These are phyloP conservation scores for Agaricus bisporus DNA, from an alignment of 768 basidiomycete species.

Conservation along the genomic window DNA sequence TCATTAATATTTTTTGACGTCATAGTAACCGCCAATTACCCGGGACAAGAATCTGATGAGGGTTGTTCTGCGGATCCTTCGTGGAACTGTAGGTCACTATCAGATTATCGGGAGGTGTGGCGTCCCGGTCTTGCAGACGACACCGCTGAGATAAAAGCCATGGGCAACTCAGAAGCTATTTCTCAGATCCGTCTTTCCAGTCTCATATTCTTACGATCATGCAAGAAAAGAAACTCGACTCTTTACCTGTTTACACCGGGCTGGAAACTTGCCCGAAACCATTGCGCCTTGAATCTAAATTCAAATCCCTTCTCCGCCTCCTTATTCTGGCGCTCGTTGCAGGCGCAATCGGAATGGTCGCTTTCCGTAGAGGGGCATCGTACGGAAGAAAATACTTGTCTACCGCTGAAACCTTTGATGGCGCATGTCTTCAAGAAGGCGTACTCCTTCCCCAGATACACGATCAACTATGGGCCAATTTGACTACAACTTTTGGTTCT, in stretches of 20 bases:
- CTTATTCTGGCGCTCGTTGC: neutral
- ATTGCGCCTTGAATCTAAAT: neutral
- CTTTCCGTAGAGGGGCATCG: neutral
- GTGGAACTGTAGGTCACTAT: too few species aligned
- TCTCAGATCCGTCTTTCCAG: neutral
- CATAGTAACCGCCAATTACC: too few species aligned
- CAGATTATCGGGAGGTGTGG: too few species aligned
- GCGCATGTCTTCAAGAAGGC: constrained; percentile 29
- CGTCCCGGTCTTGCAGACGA: too few species aligned
- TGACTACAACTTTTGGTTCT: constrained; percentile 26
- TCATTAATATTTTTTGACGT: too few species aligned
- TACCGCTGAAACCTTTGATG: neutral
- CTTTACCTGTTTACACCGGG: neutral
- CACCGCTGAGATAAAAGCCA: too few species aligned
- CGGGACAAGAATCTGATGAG: too few species aligned
- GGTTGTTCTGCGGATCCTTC: too few species aligned
- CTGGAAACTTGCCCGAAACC: neutral
- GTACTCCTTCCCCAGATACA: constrained; percentile 34
- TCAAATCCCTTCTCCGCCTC: neutral
- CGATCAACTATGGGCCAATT: constrained; percentile 27
- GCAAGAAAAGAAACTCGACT: neutral
- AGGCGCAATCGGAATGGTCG: neutral
- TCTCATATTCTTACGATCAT: neutral
- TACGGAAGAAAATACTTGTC: neutral
- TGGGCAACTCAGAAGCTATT: too few species aligned